Evolutionary conservation across 2,329 filamentous ascomycete species (phyloP).

Genomic region (Scedosporium dehoogii): DNA sequence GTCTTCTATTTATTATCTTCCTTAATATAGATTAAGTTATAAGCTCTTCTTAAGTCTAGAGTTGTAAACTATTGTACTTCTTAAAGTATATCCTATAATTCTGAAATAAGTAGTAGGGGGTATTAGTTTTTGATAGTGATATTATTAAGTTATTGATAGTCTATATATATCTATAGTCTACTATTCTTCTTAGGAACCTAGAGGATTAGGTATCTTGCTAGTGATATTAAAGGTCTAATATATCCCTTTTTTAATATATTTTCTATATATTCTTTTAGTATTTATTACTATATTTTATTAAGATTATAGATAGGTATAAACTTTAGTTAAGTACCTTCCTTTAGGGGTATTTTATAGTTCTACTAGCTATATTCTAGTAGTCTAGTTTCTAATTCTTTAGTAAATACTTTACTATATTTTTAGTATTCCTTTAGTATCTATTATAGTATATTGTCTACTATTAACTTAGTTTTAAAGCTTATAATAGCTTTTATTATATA

Average conservation of each 20-base stretch:
- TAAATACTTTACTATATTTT: not conserved
- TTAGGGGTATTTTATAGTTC: not conserved
- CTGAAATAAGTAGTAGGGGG: conserved; percentile 9
- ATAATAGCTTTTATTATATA: not conserved
- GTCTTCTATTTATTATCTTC: too few relatives aligned
- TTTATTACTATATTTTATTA: not conserved
- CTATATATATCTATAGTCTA: not conserved
- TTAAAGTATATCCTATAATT: not conserved
- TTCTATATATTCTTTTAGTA: not conserved
- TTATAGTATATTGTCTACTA: too few relatives aligned
- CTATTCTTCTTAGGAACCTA: too few relatives aligned
- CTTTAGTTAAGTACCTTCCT: not conserved
- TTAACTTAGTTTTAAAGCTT: too few relatives aligned
- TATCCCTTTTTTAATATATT: not conserved
- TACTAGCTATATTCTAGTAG: not conserved
- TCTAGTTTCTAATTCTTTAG: not conserved
- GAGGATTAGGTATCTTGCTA: too few relatives aligned
- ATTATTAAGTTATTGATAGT: conserved; percentile 7
- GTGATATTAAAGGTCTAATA: not conserved
- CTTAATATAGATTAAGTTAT: conserved; percentile 7
- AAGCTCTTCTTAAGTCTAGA: conserved; percentile 8
- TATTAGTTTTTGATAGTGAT: conserved; percentile 5
- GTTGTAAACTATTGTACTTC: conserved; percentile 7
- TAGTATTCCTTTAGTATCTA: too few relatives aligned
- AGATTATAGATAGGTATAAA: not conserved